Base-by-base conservation (phyloP, 148 eudicot species). In the Diospyros lotus region DNA sequence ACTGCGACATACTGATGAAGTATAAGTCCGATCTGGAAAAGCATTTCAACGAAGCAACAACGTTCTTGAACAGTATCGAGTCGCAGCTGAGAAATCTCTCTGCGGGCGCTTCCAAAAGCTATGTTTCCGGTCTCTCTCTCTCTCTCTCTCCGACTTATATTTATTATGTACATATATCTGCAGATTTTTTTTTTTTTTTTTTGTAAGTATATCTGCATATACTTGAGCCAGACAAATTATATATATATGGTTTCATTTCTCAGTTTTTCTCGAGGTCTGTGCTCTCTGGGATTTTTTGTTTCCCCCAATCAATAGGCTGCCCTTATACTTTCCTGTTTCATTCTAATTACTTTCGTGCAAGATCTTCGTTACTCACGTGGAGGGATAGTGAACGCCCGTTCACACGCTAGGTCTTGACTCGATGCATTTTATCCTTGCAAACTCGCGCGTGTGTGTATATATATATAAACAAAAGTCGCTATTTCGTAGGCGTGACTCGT, bases 11-110 rank as follows among this genome's bases (percentile, higher is more conserved):
- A 40, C 72, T 93, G 79, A 79, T 66, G 28, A 91, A 83, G 69
- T 93, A 85, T 65, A 93, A 86, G 81, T 84, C 84, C 68, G 98
- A 93, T 79, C 84, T 93, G 39, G 82, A 87, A 12, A 89, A 81
- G 77, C 92, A 93, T 14, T 89, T 91, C 55, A 86, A 91, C 65
- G 98, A 93, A 86, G 96, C 98, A 2, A 91, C 88, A 1, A 72
- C 64, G 45, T 93, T 93, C 83, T 77, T 93, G 79, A 88, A 78
- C 85, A 80, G 80, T 41, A 89, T 91, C 7, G 84, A 91, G 69
- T 52, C 87, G 15, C 89, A 93, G 76, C 89, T 93, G 51, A 80
- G 78, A 59, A 72, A 74, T 82, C 93, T 93, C 63, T 91, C 93
- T 81, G 85, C 76, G 48, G 85, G 83, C 42, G 79, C 80, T 9